phyloP scores from a whole-genome alignment of 2,329 filamentous ascomycete species.

The Ascochyta rabiei region DNA sequence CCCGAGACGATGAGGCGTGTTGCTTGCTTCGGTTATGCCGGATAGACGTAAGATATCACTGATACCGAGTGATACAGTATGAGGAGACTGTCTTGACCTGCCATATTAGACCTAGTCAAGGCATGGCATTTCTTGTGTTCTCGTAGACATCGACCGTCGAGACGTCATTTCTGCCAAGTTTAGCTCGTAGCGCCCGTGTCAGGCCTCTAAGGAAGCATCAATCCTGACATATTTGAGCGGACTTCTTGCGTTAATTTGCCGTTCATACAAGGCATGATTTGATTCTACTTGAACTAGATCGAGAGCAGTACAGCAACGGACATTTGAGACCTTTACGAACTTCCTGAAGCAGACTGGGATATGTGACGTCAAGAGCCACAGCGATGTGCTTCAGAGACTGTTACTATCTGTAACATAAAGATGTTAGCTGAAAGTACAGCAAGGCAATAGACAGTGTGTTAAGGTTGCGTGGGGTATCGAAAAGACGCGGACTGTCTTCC shows the following conservation, averaged over 20 bases:
- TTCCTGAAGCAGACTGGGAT: too few species aligned
- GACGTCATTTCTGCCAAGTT: constrained; percentile 23
- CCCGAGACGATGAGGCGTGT: constrained; percentile 7
- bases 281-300: not conserved
- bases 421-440: not conserved
- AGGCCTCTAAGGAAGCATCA: not conserved
- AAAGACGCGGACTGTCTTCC: not conserved
- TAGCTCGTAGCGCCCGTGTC: not conserved
- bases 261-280: not conserved
- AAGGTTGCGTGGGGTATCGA: not conserved
- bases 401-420: not conserved
- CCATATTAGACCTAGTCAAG: constrained; percentile 24
- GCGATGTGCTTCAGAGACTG: too few species aligned
- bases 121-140: constrained; percentile 31
- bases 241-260: not conserved
- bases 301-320: too few species aligned
- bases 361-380: too few species aligned
- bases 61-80: constrained; percentile 13
- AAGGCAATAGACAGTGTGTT: not conserved
- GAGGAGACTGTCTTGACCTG: constrained; percentile 26
- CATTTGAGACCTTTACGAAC: too few species aligned
- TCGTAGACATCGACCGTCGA: not conserved
- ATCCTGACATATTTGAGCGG: not conserved
- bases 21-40: not conserved
- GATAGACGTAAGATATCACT: constrained; percentile 15